Evolutionary conservation across 2,329 filamentous ascomycete genomes (phyloP), one percentile per base, ranked within the genome.

Genomic region (Ramularia endophylla): DNA sequence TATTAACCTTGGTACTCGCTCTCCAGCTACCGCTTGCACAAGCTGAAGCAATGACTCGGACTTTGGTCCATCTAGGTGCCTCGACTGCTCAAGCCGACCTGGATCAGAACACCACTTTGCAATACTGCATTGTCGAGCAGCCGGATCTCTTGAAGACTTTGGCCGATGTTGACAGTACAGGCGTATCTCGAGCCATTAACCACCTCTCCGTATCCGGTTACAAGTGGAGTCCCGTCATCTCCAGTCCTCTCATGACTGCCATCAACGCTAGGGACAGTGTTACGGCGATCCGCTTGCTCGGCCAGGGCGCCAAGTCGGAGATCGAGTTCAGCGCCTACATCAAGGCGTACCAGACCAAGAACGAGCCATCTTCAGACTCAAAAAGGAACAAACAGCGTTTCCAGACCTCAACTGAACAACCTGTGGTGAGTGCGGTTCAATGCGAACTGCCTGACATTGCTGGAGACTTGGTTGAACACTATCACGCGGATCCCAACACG

Each of bases 51-150:
- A 89, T 89, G 75, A 71, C 75, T 0, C 66, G 72, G 34, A 71
- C 77, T 0, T 71, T 94, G 7, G 64, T 94, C 20, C 71, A 75
- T 33, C 72, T 88, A 2, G 86, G 86, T 1, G 85, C 85, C 2
- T 83, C 82, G 1, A 80, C 74, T 25, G 77, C 82, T 0, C 86
- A 92, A 60, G 85, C 81, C 1, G 85, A 90, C 50, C 58, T 76
- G 27, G 66, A 74, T 7, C 74, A 79, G 3, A 67, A 72, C 20
- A 88, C 85, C 2, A 78, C 76, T 0, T 71, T 94, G 45, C 77
- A 87, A 46, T 77, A 77, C 45, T 77, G 78, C 40, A 72, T 83
- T 1, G 66, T 72, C n/a, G 62, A 68, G 13, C 67, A 73, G 2
- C 70, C 74, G 19, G 63, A 67, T 3, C 51, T 74, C 17, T 47